Conservation (phyloP, 805 yeast species). For the Wickerhamomyces xylosicus region DNA sequence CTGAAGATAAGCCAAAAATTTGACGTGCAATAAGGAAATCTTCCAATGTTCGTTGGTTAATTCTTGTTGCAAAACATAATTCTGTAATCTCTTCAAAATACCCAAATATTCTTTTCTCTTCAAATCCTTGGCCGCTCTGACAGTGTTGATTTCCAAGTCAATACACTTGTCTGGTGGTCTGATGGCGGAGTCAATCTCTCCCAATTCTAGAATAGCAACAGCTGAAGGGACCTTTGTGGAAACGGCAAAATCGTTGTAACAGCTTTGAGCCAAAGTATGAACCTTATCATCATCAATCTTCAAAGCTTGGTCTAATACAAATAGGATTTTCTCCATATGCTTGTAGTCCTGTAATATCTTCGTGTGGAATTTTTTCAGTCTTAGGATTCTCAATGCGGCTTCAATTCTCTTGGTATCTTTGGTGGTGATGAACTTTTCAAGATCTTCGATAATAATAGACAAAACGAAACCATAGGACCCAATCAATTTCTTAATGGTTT, state of each 20-base stretch:
- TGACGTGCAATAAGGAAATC: conserved; percentile 34
- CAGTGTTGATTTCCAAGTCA: conserved; percentile 47
- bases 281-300: conserved; percentile 46
- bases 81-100: conserved; percentile 33
- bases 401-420: conserved; percentile 47
- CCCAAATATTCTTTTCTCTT: conserved; percentile 37
- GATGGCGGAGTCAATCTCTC: conserved; percentile 28
- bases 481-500: conserved; percentile 59
- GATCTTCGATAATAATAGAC: conserved; percentile 34
- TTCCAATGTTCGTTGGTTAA: conserved; percentile 43
- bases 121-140: conserved; percentile 50
- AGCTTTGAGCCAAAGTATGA: conserved; percentile 39
- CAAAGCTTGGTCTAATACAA: conserved; percentile 43
- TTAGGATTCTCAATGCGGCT: conserved; percentile 52
- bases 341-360: conserved; percentile 48
- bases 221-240: conserved; percentile 39
- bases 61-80: conserved; percentile 20
- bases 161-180: conserved; percentile 53
- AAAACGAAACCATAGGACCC: conserved; percentile 54
- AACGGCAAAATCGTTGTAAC: conserved; percentile 32
- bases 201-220: conserved; percentile 41
- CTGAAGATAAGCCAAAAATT: conserved; percentile 42
- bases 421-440: conserved; percentile 37
- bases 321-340: conserved; percentile 37
- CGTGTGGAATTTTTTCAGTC: conserved; percentile 44